Conservation (phyloP, 164 flowering plant species). For the Dillenia turbinata region DNA sequence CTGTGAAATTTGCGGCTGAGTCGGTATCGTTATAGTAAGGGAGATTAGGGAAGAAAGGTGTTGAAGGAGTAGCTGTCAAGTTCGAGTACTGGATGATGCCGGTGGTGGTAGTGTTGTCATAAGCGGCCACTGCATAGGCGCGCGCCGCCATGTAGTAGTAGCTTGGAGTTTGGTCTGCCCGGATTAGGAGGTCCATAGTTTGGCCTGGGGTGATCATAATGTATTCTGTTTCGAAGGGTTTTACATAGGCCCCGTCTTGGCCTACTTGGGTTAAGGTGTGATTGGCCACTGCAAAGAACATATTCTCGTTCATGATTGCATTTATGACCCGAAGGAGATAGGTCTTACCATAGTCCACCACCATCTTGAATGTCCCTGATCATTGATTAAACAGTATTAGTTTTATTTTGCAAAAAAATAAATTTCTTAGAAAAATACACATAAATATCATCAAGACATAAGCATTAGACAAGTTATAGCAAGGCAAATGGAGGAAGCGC, state of each 20-base stretch:
- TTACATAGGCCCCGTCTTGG: conserved; percentile 16
- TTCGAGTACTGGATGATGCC: conserved; percentile 23
- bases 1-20: conserved; percentile 11
- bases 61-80: conserved; percentile 1
- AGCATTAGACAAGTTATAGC: no score
- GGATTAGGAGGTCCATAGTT: conserved; percentile 20
- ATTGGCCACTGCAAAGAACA: conserved; percentile 17
- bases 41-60: conserved; percentile 6
- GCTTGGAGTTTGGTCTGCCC: conserved; percentile 15
- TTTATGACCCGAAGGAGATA: conserved; percentile 17
- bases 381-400: no score
- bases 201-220: conserved; percentile 25
- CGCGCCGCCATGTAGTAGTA: conserved; percentile 28
- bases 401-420: no score
- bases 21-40: conserved; percentile 8
- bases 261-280: conserved; percentile 16
- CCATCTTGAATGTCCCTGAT: conserved; percentile 9
- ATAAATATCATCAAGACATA: no score
- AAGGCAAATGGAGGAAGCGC: no score
- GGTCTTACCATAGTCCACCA: conserved; percentile 10
- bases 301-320: conserved; percentile 12
- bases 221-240: conserved; percentile 14
- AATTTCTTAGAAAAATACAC: no score
- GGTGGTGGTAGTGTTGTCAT: conserved; percentile 23
- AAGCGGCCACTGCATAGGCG: conserved; percentile 10